Conservation (phyloP, 352 stramenopile species). For the Pythium oligandrum region DNA sequence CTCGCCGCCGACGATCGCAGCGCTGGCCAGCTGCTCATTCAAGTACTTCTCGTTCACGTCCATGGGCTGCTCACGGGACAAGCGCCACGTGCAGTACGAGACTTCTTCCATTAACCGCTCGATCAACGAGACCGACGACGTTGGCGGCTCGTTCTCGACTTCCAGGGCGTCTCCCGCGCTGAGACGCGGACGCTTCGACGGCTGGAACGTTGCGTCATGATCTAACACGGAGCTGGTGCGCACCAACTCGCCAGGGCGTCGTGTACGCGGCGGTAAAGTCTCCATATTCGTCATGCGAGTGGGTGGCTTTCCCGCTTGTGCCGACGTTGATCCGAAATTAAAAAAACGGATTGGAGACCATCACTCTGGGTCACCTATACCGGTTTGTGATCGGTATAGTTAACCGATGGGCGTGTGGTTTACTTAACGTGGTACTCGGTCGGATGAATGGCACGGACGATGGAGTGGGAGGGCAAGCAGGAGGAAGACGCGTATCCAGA, state of each 20-base stretch:
- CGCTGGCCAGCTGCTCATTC: conserved; percentile 64
- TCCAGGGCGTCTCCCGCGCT: conserved; percentile 1
- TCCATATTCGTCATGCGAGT: too few species aligned
- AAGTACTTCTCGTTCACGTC: conserved; percentile 43
- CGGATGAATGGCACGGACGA: too few species aligned
- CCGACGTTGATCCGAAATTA: too few species aligned
- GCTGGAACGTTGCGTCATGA: conserved; percentile 10
- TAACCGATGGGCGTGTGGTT: too few species aligned
- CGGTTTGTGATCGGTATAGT: too few species aligned
- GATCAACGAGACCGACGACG: conserved; percentile 1
- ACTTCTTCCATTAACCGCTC: conserved; percentile 12
- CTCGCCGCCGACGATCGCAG: conserved; percentile 14
- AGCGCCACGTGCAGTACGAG: conserved; percentile 28
- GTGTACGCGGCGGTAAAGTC: too few species aligned
- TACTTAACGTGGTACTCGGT: too few species aligned
- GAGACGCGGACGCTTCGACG: conserved; percentile 14
- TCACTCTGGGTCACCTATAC: too few species aligned
- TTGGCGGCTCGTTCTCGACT: conserved; percentile 3
- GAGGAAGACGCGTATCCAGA: conserved; percentile 22
- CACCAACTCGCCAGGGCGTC: too few species aligned
- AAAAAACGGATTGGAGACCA: too few species aligned
- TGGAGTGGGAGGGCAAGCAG: conserved; percentile 7
- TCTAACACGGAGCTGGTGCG: neutral
- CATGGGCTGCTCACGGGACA: conserved; percentile 38
- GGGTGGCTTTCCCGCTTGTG: too few species aligned